Evolutionary conservation across 805 yeast genomes (phyloP).

Genomic region (Kockiozyma suomiensis): DNA sequence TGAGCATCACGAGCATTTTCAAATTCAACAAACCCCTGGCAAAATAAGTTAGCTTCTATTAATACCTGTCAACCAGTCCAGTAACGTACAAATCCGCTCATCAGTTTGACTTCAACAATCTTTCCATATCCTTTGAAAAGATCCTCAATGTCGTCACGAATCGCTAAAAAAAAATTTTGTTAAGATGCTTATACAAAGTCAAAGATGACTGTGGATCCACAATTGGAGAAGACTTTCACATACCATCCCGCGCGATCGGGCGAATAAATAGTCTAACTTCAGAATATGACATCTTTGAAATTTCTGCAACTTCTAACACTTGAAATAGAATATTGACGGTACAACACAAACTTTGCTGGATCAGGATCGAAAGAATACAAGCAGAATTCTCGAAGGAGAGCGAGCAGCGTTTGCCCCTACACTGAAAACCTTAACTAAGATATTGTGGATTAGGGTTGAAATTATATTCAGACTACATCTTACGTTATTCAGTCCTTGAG

Average conservation of each 20-base stretch:
- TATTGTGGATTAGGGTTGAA: background rate
- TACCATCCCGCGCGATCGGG: conserved; percentile 34
- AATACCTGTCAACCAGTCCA: background rate
- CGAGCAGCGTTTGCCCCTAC: background rate
- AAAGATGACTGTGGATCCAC: background rate
- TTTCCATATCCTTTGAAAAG: conserved; percentile 55
- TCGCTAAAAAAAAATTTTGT: conserved; percentile 15
- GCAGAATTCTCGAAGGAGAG: too few relatives aligned
- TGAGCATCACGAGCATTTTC: conserved; percentile 40
- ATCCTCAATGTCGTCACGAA: conserved; percentile 49
- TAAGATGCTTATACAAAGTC: background rate
- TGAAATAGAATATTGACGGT: background rate
- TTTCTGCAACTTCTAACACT: background rate
- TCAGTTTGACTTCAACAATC: conserved; percentile 58
- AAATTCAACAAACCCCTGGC: conserved; percentile 42
- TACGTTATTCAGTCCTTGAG: background rate
- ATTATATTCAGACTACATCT: background rate
- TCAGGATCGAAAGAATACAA: too few relatives aligned
- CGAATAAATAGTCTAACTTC: conserved; percentile 33
- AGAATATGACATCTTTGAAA: conserved; percentile 27
- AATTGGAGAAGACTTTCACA: conserved; percentile 5
- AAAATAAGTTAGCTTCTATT: background rate
- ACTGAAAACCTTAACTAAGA: background rate
- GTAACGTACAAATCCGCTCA: conserved; percentile 44
- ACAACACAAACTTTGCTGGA: too few relatives aligned